Base-by-base conservation (phyloP, 768 basidiomycete species). In the Pisolithus tinctorius region DNA sequence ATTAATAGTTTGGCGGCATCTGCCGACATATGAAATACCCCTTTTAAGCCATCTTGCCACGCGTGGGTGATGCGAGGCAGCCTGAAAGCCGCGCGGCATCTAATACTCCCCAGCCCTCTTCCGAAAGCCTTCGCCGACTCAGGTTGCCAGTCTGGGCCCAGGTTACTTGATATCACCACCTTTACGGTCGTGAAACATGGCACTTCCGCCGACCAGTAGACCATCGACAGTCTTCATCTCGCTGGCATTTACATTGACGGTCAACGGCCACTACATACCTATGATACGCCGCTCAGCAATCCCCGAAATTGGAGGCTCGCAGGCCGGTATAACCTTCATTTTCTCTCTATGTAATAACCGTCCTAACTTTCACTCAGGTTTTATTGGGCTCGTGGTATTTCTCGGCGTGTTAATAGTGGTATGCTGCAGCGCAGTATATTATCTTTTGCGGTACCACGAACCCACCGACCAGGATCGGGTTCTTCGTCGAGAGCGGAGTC, bases 331-430 rank as follows among this genome's bases (percentile, higher is more conserved):
- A 74, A 58, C 23, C 4, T 51, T 6, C 40, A 36, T 27, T 56
- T 39, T 25, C 7, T 29, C 36, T 14, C 16, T 20, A 29, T 46
- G 29, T 47, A 27, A n/a, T 48, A n/a, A 38, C 31, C 20, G 11
- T 2, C 6, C 36, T 40, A 16, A 51, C 37, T 25, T 56, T 37
- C 54, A 50, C 45, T 48, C 55, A 77, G 84, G 75, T 10, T 88
- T 87, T 68, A 76, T 86, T 56, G 80, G 68, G 4, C 66, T 87
- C 37, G 71, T 87, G 38, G 76, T 84, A 36, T 63, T 70, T 42
- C 73, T 88, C 39, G 69, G 71, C 50, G 55, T 77, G 51, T 67
- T 87, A 49, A 77, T 86, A 62, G 55, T 83, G 52, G 59, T 71
- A 31, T 75, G 77, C 45, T 80, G 75, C 61, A 64, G 69, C 14